Evolutionary conservation across 108 stramenopile genomes (phyloP).

Genomic region (Hondaea fermentalgiana): DNA sequence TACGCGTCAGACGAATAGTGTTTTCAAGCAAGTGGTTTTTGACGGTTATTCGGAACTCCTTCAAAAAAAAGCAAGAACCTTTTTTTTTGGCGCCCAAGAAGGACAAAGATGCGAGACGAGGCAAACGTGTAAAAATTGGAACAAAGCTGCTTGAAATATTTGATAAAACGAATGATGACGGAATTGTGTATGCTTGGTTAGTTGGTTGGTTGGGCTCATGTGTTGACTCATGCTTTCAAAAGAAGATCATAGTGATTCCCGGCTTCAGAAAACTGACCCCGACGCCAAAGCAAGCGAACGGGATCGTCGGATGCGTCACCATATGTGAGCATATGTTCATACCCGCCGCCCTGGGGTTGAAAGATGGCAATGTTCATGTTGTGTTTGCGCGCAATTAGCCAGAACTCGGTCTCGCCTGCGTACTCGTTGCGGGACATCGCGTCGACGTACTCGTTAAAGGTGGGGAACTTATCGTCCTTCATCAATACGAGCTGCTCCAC

Average conservation of each 20-base stretch:
- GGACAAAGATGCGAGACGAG: too few relatives aligned
- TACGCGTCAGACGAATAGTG: too few relatives aligned
- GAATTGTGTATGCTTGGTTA: too few relatives aligned
- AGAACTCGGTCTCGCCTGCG: conserved; percentile 10
- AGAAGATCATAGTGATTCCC: background rate
- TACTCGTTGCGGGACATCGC: background rate
- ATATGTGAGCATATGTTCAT: background rate
- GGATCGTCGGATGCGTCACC: background rate
- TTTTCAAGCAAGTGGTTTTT: too few relatives aligned
- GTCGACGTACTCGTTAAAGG: background rate
- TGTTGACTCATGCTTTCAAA: background rate
- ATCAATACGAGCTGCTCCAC: background rate
- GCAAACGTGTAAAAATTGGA: too few relatives aligned
- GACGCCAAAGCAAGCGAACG: background rate
- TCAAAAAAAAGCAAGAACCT: too few relatives aligned
- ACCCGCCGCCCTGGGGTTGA: background rate
- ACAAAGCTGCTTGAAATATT: too few relatives aligned
- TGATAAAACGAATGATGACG: too few relatives aligned
- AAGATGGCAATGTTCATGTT: conserved; percentile 1
- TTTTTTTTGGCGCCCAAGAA: too few relatives aligned
- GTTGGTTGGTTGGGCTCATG: too few relatives aligned
- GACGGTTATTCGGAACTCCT: too few relatives aligned
- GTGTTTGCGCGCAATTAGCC: background rate
- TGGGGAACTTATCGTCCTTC: background rate
- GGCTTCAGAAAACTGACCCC: background rate